Base-by-base conservation (phyloP, 139 green algal species). In the Chlorella sp. region DNA sequence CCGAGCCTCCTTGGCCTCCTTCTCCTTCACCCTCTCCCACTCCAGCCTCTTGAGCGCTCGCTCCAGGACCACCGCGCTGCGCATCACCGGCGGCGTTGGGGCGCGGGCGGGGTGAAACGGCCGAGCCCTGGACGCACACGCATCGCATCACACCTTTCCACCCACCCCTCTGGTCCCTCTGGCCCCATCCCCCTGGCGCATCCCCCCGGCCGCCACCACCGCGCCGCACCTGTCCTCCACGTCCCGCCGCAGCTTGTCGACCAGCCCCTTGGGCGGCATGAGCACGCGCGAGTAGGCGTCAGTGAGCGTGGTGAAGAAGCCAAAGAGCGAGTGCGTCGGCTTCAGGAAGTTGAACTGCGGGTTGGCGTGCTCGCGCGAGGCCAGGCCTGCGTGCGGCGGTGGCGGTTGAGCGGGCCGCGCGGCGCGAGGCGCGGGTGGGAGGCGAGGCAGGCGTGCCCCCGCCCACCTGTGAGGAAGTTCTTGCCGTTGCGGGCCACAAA, bases 401-500 rank as follows among this genome's bases (percentile, higher is more conserved):
- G 94, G 41, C 96, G 95, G 78, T 99, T 99, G 17, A 92, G 77
- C 29, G 96, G n/a, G n/a, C n/a, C n/a, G 25, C 15, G 21, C 55
- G 14, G 17, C 88, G 79, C 11, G 51, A 84, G 43, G 84, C 86
- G 14, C 97, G 77, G 1, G 88, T n/a, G n/a, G n/a, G n/a, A n/a
- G n/a, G n/a, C n/a, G n/a, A n/a, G n/a, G n/a, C n/a, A n/a, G n/a
- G n/a, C n/a, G n/a, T n/a, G n/a, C n/a, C n/a, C n/a, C n/a, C n/a
- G n/a, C n/a, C n/a, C n/a, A n/a, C n/a, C 93, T n/a, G 87, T 92
- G 33, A 95, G 83, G 82, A 95, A 95, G 48, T 27, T 82, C 67
- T 95, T 95, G 35, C 95, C 95, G 76, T 99, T 99, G 14, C 93
- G 77, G 17, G 95, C 96, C 46, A 97, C 93, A 77, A 97, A 97